Evolutionary conservation across 2,329 filamentous ascomycete species (phyloP).

Genomic region (Fusarium virguliforme): DNA sequence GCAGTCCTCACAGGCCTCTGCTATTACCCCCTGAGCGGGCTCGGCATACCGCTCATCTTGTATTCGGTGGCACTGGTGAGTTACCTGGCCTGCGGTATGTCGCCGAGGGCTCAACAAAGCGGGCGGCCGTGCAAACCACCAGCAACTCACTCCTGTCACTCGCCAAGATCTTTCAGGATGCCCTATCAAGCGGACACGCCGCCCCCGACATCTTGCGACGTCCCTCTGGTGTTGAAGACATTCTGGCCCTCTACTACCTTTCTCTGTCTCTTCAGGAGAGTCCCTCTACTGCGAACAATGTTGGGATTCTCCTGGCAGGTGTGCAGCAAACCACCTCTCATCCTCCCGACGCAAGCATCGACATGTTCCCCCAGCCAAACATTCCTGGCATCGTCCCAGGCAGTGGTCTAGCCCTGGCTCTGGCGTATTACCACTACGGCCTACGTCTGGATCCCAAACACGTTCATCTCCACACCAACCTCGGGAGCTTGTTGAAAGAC

Average conservation of each 20-base stretch:
- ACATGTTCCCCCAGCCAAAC: conserved; percentile 51
- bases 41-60: conserved; percentile 83
- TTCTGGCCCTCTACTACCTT: conserved; percentile 94
- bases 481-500: conserved; percentile 95
- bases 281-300: conserved; percentile 97
- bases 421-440: conserved; percentile 97
- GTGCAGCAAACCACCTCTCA: conserved; percentile 78
- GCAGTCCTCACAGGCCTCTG: conserved; percentile 67
- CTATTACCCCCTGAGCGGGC: conserved; percentile 88
- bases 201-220: conserved; percentile 71
- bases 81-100: conserved; percentile 83
- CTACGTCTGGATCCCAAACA: conserved; percentile 88
- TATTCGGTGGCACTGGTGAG: conserved; percentile 83
- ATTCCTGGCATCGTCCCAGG: conserved; percentile 88
- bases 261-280: conserved; percentile 95
- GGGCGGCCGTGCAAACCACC: conserved; percentile 89
- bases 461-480: conserved; percentile 96
- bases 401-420: conserved; percentile 88
- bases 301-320: conserved; percentile 95
- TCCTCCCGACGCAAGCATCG: conserved; percentile 24
- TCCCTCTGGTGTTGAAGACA: conserved; percentile 87
- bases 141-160: conserved; percentile 96
- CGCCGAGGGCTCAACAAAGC: conserved; percentile 78
- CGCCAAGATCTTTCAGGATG: conserved; percentile 98
- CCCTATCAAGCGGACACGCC: conserved; percentile 82